phyloP scores from a whole-genome alignment of 73 alveolate genomes.

The Uronychia binucleata region DNA sequence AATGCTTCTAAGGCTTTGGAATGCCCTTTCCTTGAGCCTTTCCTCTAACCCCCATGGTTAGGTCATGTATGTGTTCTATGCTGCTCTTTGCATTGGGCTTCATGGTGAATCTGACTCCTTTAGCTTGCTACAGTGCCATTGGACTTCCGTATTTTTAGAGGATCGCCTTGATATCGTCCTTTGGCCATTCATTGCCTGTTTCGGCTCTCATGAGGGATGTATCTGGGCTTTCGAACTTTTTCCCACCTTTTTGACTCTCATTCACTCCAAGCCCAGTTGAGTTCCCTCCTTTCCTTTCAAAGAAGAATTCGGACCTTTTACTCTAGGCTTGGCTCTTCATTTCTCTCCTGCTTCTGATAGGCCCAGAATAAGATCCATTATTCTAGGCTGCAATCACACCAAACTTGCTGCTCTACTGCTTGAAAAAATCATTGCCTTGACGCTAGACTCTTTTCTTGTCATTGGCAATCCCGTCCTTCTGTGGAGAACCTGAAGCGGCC shows the following conservation, averaged over 20 bases:
- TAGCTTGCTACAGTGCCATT: not conserved
- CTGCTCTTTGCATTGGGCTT: not conserved
- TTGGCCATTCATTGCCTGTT: not conserved
- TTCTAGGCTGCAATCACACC: no score
- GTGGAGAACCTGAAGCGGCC: not conserved
- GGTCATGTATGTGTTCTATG: not conserved
- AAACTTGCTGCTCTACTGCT: no score
- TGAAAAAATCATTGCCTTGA: no score
- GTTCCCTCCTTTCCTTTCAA: not conserved
- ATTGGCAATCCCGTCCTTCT: not conserved
- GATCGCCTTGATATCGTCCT: not conserved
- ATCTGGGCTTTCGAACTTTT: not conserved
- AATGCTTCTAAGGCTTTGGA: no score
- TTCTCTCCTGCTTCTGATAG: not conserved
- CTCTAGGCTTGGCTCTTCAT: not conserved
- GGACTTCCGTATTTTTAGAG: not conserved
- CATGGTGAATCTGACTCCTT: not conserved
- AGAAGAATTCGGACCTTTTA: not conserved
- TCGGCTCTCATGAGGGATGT: not conserved
- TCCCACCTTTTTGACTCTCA: no score
- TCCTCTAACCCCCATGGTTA: not conserved
- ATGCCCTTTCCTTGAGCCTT: not conserved
- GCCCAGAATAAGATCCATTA: not conserved
- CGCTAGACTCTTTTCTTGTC: not conserved
- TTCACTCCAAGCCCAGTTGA: no score